Base-by-base conservation (phyloP, 192 early-diverging fungal species). In the Coemansia sp. region DNA sequence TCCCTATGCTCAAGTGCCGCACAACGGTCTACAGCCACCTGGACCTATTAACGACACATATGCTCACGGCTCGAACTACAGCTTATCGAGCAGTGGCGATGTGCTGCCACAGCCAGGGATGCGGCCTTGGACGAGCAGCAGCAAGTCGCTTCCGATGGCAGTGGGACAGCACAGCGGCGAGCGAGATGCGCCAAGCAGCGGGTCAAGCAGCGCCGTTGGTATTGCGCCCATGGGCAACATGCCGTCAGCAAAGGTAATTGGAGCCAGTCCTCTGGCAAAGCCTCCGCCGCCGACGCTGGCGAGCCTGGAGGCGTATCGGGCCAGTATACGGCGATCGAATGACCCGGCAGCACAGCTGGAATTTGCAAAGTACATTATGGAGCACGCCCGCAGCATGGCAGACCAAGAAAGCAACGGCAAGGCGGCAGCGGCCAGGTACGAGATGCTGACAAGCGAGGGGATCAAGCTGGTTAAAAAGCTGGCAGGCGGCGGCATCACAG, bases 331-430 rank as follows among this genome's bases (percentile, higher is more conserved):
- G 75, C 71, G 71, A 15, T 87, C 77, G 44, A 82, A 82, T 59
- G 95, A 97, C 83, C 90, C 90, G 8, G 80, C 73, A 5, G 85
- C 88, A 27, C 92, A 93, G 76, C 85, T 97, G 36, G 88, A 90
- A 37, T 96, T 96, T 84, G 97, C 92, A 41, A 91, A 93, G 69
- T 93, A 93, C 62, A 72, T 98, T 38, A 88, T 98, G 25, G 89
- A 92, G 58, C 87, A 90, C 5, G 92, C 91, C 2, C 86, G 89
- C 50, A 80, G 87, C 17, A 86, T 94, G 39, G 73, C 85, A 2
- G 78, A 84, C 31, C 84, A 90, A 31, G 92, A 90, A 41, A 71
- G 75, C 1, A 90, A 90, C 67, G 85, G 86, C 3, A 94, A 92
- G 73, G 85, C 88, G 48, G 83, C 84, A 6, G 86, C 86, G 53